Evolutionary conservation across 1,284 basidiomycete species (phyloP), one percentile per base, ranked within the genome.

Genomic region (Ustilago trichophora): DNA sequence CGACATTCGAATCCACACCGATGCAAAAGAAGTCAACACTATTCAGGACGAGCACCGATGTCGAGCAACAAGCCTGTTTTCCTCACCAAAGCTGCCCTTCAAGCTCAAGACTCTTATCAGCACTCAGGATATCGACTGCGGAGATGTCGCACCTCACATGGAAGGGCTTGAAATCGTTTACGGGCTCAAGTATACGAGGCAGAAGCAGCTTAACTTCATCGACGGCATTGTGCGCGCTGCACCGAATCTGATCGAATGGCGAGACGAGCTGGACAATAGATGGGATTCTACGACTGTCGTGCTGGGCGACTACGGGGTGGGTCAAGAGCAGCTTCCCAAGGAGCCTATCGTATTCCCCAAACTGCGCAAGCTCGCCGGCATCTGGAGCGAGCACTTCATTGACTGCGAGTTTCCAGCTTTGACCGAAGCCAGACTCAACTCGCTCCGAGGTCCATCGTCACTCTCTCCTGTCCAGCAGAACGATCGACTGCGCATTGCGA

Each of bases 161-260:
- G 11, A 35, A 5, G 45, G 45, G 10, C 18, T 55, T 40, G 33
- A 48, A 11, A 21, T 48, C 12, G 40, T 55, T 19, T 31, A 16
- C 1, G 38, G 33, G 3, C 21, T 55, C 26, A 37, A 24, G 19
- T 18, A 15, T 22, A 18, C 2, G 18, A 9, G 53, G 5, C 53
- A 55, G 33, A 55, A 48, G 40, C 24, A 47, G 40, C 27, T 48
- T 33, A 48, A 37, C 45, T 55, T 55, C 25, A 32, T 47, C 38
- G 21, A 48, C 2, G 45, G 32, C 13, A 34, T 55, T 19, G 26
- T 37, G 6, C 26, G 32, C 6, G 53, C 53, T 4, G 53, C 53
- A 0, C 53, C 45, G 2, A 31, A 33, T 0, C 40, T 55, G 21
- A 35, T 41, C 22, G 53, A 55, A 33, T 55, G 53, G 40, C 26